phyloP scores from a whole-genome alignment of 352 stramenopile species.

The Saprolegnia parasitica region DNA sequence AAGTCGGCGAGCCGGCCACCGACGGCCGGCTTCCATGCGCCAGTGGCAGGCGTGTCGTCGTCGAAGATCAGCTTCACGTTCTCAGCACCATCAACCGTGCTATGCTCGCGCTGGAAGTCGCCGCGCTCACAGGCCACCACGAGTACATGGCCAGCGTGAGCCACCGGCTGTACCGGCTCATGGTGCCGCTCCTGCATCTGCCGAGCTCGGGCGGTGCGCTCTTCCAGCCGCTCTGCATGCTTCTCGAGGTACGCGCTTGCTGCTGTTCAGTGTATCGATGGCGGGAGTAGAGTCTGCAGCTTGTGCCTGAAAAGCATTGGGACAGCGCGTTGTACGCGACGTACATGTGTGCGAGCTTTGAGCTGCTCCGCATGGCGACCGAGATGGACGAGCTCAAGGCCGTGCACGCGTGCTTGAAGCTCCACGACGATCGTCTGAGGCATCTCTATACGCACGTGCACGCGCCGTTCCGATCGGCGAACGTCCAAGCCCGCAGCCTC shows the following conservation, averaged over 20 bases:
- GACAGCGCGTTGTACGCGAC: constrained; percentile 11
- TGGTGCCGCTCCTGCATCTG: constrained; percentile 65
- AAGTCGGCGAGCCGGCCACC: constrained; percentile 40
- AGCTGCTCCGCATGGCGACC: constrained; percentile 8
- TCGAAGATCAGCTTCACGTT: constrained; percentile 35
- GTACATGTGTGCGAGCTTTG: constrained; percentile 25
- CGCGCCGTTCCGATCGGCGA: neutral
- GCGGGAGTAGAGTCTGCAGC: constrained; percentile 7
- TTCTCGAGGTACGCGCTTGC: constrained; percentile 42
- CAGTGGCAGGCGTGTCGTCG: constrained; percentile 35
- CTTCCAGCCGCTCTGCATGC: constrained; percentile 49
- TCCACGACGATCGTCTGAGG: neutral
- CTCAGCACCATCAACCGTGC: constrained; percentile 49
- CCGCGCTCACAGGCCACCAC: constrained; percentile 42
- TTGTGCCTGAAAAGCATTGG: constrained; percentile 19
- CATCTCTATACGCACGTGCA: constrained; percentile 1
- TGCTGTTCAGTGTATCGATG: neutral
- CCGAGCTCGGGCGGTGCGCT: constrained; percentile 39
- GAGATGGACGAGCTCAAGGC: constrained; percentile 10
- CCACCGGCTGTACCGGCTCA: constrained; percentile 63
- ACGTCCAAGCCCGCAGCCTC: neutral
- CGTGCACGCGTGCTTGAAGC: constrained; percentile 7
- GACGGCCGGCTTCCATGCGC: constrained; percentile 40
- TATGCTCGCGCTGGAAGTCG: constrained; percentile 58
- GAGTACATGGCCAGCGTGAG: constrained; percentile 47